Conservation (phyloP, 495 filamentous ascomycete genomes). For the Letharia columbiana region DNA sequence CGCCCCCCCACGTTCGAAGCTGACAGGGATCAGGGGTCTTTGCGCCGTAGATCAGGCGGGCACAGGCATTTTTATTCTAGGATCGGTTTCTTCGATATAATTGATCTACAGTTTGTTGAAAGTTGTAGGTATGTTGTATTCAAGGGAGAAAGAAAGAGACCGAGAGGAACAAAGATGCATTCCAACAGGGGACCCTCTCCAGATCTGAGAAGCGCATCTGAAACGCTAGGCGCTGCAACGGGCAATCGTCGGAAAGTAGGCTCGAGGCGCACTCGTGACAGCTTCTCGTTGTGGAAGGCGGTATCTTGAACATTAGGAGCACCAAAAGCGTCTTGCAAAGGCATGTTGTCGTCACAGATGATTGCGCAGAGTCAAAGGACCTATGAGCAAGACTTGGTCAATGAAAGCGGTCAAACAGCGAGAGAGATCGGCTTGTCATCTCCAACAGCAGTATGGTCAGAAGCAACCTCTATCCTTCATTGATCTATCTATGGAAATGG, state of each 20-base stretch:
- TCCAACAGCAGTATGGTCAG: not conserved
- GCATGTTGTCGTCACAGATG: too few relatives aligned
- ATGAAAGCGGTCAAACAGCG: not conserved
- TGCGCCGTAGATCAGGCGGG: not conserved
- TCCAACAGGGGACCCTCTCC: not conserved
- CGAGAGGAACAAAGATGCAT: not conserved
- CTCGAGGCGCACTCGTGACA: not conserved
- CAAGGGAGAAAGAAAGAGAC: not conserved
- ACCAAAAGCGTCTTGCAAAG: too few relatives aligned
- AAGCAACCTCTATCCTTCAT: slow-evolving; percentile 1
- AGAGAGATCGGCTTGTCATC: not conserved
- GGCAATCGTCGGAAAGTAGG: not conserved
- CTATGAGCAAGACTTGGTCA: not conserved
- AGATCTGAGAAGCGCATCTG: not conserved
- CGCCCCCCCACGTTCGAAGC: not conserved
- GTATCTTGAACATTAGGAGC: too few relatives aligned
- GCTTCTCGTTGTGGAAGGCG: not conserved
- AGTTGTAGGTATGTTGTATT: not conserved
- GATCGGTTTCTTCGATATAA: not conserved
- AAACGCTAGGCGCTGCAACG: slow-evolving; percentile 2
- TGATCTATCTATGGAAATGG: not conserved
- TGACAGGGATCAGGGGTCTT: not conserved
- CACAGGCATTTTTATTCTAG: not conserved
- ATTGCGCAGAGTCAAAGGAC: not conserved
- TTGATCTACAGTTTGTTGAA: not conserved